Conservation (phyloP, 805 yeast species). For the Phaffomyces opuntiae region DNA sequence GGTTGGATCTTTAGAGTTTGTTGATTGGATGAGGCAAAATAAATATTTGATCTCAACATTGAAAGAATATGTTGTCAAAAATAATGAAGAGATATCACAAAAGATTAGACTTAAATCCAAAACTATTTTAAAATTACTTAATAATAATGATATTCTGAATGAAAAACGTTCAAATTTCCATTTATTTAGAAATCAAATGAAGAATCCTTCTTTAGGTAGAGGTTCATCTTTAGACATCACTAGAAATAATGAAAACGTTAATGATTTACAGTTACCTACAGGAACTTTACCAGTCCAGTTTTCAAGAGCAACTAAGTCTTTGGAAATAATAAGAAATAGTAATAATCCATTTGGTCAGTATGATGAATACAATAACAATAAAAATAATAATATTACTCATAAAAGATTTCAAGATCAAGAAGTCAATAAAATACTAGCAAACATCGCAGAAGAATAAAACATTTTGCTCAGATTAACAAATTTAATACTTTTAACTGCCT, state of each 20-base stretch:
- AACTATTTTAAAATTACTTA: slow-evolving; percentile 26
- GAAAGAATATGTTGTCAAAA: slow-evolving; percentile 23
- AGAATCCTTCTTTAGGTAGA: slow-evolving; percentile 29
- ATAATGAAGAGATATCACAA: slow-evolving; percentile 21
- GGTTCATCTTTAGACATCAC: slow-evolving; percentile 21
- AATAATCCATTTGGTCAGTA: no score
- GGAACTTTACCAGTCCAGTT: not conserved
- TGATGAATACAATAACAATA: no score
- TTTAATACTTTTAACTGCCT: no score
- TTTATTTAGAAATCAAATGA: slow-evolving; percentile 34
- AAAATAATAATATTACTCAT: no score
- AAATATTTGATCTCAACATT: slow-evolving; percentile 26
- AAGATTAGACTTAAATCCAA: slow-evolving; percentile 33
- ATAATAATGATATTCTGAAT: slow-evolving; percentile 28
- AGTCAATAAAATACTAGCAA: slow-evolving; percentile 8
- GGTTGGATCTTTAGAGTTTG: slow-evolving; percentile 46
- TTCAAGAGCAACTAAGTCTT: slow-evolving; percentile 21
- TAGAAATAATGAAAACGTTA: slow-evolving; percentile 9
- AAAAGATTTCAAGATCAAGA: no score
- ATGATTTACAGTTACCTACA: not conserved
- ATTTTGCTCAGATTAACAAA: not conserved
- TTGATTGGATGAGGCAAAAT: slow-evolving; percentile 40
- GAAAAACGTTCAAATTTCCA: slow-evolving; percentile 37
- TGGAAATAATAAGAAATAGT: slow-evolving; percentile 2
- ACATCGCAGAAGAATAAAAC: slow-evolving; percentile 17